Evolutionary conservation across 495 filamentous ascomycete species (phyloP).

Genomic region (Aspergillus biplanus): DNA sequence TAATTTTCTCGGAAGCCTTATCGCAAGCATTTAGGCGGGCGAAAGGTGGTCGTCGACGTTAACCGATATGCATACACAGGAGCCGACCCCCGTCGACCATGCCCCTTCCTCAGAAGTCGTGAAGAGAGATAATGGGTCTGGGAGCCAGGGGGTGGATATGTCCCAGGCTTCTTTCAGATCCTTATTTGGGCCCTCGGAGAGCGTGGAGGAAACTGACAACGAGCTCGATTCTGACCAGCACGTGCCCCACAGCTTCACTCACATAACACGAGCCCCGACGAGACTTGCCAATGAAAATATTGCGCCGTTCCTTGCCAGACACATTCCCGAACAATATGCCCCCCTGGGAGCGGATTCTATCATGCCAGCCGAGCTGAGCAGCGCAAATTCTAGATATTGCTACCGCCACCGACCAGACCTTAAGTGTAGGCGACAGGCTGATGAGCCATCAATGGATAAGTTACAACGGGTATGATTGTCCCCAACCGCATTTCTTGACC

Average conservation of each 20-base stretch:
- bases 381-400: conserved; percentile 84
- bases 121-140: conserved; percentile 13
- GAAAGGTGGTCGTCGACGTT: background rate
- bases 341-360: conserved; percentile 54
- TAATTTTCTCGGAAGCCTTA: conserved; percentile 3
- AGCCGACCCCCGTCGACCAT: background rate
- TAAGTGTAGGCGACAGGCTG: conserved; percentile 87
- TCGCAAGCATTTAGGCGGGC: background rate
- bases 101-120: background rate
- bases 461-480: conserved; percentile 71
- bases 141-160: conserved; percentile 2
- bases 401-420: conserved; percentile 94
- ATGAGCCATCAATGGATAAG: conserved; percentile 94
- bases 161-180: conserved; percentile 25
- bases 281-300: conserved; percentile 61
- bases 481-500: background rate
- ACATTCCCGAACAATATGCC: conserved; percentile 84
- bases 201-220: conserved; percentile 20
- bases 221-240: conserved; percentile 32
- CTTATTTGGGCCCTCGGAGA: conserved; percentile 27
- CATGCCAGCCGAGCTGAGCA: conserved; percentile 38
- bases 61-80: background rate
- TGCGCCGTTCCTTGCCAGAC: conserved; percentile 80
- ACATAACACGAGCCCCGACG: conserved; percentile 37
- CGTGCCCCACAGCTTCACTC: conserved; percentile 24